phyloP scores from a whole-genome alignment of 2,329 filamentous ascomycete species.

The Trichoderma cornu-damae region DNA sequence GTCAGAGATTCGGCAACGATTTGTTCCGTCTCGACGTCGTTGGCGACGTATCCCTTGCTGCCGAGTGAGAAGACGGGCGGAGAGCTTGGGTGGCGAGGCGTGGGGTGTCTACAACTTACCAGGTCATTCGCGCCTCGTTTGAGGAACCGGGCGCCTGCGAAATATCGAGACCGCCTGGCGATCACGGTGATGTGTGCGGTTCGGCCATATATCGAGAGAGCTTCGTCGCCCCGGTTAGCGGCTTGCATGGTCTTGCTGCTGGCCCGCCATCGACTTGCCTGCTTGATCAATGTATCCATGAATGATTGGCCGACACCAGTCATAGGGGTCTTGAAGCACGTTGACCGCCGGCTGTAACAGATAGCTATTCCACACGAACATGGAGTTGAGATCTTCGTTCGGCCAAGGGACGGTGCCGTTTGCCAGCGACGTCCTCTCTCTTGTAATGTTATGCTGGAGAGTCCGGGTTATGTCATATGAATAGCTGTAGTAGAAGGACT shows the following conservation, averaged over 20 bases:
- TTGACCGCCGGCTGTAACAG: constrained; percentile 69
- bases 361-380: constrained; percentile 98
- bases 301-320: constrained; percentile 94
- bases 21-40: constrained; percentile 98
- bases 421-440: constrained; percentile 67
- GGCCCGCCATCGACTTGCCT: constrained; percentile 35
- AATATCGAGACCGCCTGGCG: constrained; percentile 83
- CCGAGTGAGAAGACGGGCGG: constrained; percentile 2
- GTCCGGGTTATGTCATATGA: constrained; percentile 94
- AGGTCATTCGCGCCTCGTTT: constrained; percentile 93
- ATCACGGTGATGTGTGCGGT: constrained; percentile 91
- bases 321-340: constrained; percentile 72
- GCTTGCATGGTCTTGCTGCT: not conserved
- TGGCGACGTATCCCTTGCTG: constrained; percentile 81
- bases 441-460: constrained; percentile 84
- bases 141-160: constrained; percentile 88
- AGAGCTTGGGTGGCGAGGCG: too few species aligned
- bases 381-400: constrained; percentile 71
- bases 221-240: constrained; percentile 29
- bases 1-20: constrained; percentile 93
- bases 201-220: constrained; percentile 78
- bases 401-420: constrained; percentile 56
- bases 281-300: constrained; percentile 96
- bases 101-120: too few species aligned
- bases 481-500: constrained; percentile 97